These are phyloP conservation scores for Colletotrichum sp. DNA, from an alignment of 2,329 filamentous ascomycete species.

Conservation along the genomic window DNA sequence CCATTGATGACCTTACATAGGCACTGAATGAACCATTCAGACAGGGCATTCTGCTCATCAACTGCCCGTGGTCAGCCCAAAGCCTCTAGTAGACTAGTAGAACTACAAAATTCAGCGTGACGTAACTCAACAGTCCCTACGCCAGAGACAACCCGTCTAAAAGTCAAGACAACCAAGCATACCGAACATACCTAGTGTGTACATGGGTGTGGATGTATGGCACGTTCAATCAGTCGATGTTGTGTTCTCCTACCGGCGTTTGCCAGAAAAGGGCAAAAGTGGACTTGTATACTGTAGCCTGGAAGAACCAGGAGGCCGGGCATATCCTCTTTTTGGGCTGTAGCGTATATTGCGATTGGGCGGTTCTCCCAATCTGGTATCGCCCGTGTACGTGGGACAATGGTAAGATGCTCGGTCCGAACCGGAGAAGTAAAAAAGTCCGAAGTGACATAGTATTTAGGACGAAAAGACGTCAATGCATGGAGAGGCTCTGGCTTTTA, in stretches of 20 bases:
- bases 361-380: not conserved
- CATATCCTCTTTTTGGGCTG: not conserved
- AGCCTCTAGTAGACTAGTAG: not conserved
- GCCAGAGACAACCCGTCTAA: not conserved
- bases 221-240: not conserved
- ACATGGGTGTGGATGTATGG: not conserved
- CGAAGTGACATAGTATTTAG: not conserved
- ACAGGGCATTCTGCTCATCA: too few relatives aligned
- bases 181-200: not conserved
- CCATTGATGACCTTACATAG: not conserved
- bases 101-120: rapidly evolving
- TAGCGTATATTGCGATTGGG: not conserved
- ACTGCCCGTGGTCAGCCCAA: not conserved
- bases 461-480: not conserved
- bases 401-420: not conserved
- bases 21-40: not conserved
- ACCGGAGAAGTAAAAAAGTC: not conserved
- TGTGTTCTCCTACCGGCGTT: not conserved
- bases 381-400: too few relatives aligned
- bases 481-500: not conserved
- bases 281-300: not conserved
- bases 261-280: not conserved
- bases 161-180: not conserved
- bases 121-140: not conserved
- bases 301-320: not conserved